Evolutionary conservation across 352 stramenopile species (phyloP), one percentile per base, ranked within the genome.

Genomic region (Phytophthora sp.): DNA sequence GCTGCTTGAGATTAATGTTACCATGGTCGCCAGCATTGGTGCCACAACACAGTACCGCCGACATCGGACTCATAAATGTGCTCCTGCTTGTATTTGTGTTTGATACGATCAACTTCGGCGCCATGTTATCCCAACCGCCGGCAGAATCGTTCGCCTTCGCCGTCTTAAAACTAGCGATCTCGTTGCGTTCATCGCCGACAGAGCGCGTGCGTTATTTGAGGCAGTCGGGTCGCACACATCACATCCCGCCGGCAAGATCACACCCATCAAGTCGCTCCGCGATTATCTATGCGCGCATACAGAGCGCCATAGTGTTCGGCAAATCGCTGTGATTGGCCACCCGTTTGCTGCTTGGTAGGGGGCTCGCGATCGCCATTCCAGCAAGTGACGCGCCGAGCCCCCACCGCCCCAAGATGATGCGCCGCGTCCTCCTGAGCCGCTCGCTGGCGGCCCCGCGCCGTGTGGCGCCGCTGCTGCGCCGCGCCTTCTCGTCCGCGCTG

Each of bases 401-500:
- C 10, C 28, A 38, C 38, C 51, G 23, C 26, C 12, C 32, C n/a
- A 48, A 34, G 6, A 76, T 65, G 46, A 72, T 80, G 72, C 72
- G 64, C 67, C 63, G 70, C 65, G 48, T 73, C 11, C 59, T 78
- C 9, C n/a, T 72, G 52, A 66, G 53, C 63, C 72, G 72, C 68
- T 75, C 67, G 31, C 54, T 76, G 48, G 42, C 28, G 20, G 51
- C 54, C 35, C 37, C 62, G 32, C 49, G 52, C 18, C 62, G 41
- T 41, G 59, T 59, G 26, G 17, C 48, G 21, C 60, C 62, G 6
- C n/a, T 74, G 18, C 24, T 68, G 17, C 54, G 42, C 34, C 69
- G 72, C 51, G 34, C 68, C 26, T 88, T 90, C 63, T 76, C 82
- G 11, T 77, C 81, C 32, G 31, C 51, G 17, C 69, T 94, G 18